Evolutionary conservation across 2,329 filamentous ascomycete genomes (phyloP), one percentile per base, ranked within the genome.

Genomic region (Colletotrichum godetiae): DNA sequence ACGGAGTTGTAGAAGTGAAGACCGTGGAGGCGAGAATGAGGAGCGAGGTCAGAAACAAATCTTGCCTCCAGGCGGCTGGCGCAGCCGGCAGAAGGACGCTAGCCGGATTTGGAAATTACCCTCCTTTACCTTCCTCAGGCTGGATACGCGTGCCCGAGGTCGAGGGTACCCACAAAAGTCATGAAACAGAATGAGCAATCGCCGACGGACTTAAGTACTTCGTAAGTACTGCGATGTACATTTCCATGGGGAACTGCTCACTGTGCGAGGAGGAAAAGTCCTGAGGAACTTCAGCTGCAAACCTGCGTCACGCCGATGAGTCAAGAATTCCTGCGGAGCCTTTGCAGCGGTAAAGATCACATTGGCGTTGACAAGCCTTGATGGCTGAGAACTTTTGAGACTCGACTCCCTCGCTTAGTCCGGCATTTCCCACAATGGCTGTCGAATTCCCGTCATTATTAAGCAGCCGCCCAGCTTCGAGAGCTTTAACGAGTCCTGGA

Each of bases 1-100:
- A 68, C 63, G 62, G 74, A 59, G 74, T 60, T 75, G 68, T 75
- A 49, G 68, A 72, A 63, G 76, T 78, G 79, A 81, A 82, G 80
- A 81, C 81, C 83, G 82, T 82, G 80, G 61, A 84, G 80, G 81
- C 79, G 81, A 82, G 81, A 80, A 80, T 78, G 76, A 76, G 75
- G 76, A 79, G 80, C 80, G 80, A 81, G 78, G 80, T 80, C 78
- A 79, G 82, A 84, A 84, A 86, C 83, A 84, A 82, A 76, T 84
- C 84, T 85, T 80, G 82, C 81, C 79, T 83, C 81, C 79, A 82
- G 80, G 80, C 80, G 81, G 82, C 80, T 82, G 80, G 80, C 81
- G 65, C 72, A 67, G 72, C 74, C 65, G 60, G 67, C 12, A 46
- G 55, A 78, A 75, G 65, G 58, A 58, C 79, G 77, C 84, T 86